Conservation (phyloP, 1,139 yeast genomes). For the Suhomyces guaymorum region DNA sequence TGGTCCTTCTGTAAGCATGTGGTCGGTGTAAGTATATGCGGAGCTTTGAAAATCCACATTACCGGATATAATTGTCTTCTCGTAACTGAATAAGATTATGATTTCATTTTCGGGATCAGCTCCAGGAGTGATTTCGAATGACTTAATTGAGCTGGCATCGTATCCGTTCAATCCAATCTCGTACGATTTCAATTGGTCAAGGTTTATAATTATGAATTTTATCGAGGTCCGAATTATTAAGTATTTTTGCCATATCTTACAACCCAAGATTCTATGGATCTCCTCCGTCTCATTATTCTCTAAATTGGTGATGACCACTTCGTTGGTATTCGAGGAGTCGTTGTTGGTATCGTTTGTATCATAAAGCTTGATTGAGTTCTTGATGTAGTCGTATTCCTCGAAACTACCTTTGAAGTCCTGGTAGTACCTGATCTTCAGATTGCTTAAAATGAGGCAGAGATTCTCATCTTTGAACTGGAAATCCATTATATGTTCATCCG, state of each 20-base stretch:
- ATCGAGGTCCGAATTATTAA: constrained; percentile 35
- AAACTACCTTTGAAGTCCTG: constrained; percentile 69
- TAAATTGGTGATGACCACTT: constrained; percentile 31
- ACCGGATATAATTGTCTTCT: constrained; percentile 31
- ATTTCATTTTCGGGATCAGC: constrained; percentile 16
- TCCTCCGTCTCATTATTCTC: constrained; percentile 37
- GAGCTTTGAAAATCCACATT: constrained; percentile 26
- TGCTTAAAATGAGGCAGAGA: constrained; percentile 59
- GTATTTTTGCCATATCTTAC: constrained; percentile 27
- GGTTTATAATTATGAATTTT: constrained; percentile 30
- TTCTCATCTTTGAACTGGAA: constrained; percentile 60
- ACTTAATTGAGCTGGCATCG: constrained; percentile 20
- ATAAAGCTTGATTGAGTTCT: constrained; percentile 36
- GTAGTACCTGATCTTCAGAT: constrained; percentile 62
- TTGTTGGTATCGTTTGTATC: constrained; percentile 23
- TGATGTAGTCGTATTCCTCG: constrained; percentile 46
- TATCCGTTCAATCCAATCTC: constrained; percentile 28
- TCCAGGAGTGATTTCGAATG: constrained; percentile 9
- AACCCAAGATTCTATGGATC: constrained; percentile 27
- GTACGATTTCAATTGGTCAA: constrained; percentile 27
- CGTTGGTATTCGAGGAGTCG: neutral
- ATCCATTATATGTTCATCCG: constrained; percentile 56
- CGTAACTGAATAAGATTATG: constrained; percentile 30
- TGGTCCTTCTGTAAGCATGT: constrained; percentile 56
- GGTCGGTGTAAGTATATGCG: constrained; percentile 33